Evolutionary conservation across 192 early-diverging fungal genomes (phyloP), one percentile per base, ranked within the genome.

Genomic region (Entomortierella chlamydospora): DNA sequence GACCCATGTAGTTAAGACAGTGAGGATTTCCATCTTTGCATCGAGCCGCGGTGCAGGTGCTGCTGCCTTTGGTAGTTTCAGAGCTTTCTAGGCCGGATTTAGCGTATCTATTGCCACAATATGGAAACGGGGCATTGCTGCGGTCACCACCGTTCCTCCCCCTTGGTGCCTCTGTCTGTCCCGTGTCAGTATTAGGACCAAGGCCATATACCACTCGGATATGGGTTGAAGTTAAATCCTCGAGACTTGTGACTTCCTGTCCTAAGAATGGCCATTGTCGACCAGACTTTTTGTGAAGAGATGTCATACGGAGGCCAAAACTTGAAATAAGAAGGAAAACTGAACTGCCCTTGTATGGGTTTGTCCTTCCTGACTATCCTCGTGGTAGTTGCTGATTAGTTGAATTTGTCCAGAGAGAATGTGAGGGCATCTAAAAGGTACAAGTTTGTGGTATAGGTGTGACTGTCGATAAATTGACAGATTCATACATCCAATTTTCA

Each of bases 21-120:
- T 82, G 71, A 39, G 81, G 81, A 39, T 74, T 82, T 6, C 65
- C 59, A 9, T 82, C 81, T n/a, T 74, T 73, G 31, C 80, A 73
- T 18, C 52, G 47, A 20, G 71, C 59, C 2, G 56, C 54, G 37
- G 41, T 55, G 29, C 76, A 79, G 30, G 42, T 4, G 6, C 2
- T 61, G n/a, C 2, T 55, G n/a, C 43, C 60, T 43, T 58, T 56
- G 25, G 8, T n/a, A 31, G 31, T 22, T 31, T 23, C 8, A 22
- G 49, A 12, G 1, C 2, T 33, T 2, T 23, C 30, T 9, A 18
- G 4, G 13, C 34, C 4, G 20, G 62, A 22, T 2, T 30, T 60
- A 10, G 37, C 30, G 47, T 79, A 61, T n/a, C 22, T 47, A 42
- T 70, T 66, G 7, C 54, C 33, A 25, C 76, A 79, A 25, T 79